A percentile compares a stretch with the other conserved stretches of the same genome.
These are phyloP conservation scores for Phyllachora maydis DNA, from an alignment of 2,329 filamentous ascomycete genomes.

Conservation along the genomic window DNA sequence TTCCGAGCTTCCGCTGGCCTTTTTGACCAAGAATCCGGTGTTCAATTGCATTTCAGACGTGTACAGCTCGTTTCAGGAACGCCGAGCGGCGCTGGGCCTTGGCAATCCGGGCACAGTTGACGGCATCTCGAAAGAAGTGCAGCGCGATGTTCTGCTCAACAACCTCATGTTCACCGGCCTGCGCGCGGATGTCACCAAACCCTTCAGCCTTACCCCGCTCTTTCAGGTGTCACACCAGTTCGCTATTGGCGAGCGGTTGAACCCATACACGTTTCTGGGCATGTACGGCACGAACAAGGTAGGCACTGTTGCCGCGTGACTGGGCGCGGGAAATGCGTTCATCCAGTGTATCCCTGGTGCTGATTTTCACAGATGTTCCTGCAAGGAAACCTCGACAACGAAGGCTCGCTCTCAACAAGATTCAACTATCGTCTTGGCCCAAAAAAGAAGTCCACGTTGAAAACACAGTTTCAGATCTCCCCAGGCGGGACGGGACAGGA, in stretches of 20 bases:
- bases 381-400: slow-evolving; percentile 89
- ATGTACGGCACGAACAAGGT: slow-evolving; percentile 90
- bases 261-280: slow-evolving; percentile 86
- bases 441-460: slow-evolving; percentile 55
- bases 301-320: no score
- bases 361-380: slow-evolving; percentile 52
- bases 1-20: slow-evolving; percentile 30
- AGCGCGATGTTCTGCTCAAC: slow-evolving; percentile 88
- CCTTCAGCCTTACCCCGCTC: slow-evolving; percentile 78
- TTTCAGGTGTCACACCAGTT: slow-evolving; percentile 98
- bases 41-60: slow-evolving; percentile 51
- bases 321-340: no score
- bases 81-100: slow-evolving; percentile 72
- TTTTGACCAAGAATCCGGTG: slow-evolving; percentile 57
- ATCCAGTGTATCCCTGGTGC: no score
- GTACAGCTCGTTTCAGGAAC: slow-evolving; percentile 63
- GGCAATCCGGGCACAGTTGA: slow-evolving; percentile 87
- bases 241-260: slow-evolving; percentile 79
- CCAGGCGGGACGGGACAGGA: slow-evolving; percentile 53
- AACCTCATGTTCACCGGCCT: slow-evolving; percentile 95
- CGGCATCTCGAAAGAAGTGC: slow-evolving; percentile 66
- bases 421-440: slow-evolving; percentile 79
- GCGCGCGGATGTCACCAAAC: slow-evolving; percentile 89
- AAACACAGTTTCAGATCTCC: slow-evolving; percentile 71
- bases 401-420: slow-evolving; percentile 67